Evolutionary conservation across 495 filamentous ascomycete species (phyloP), one percentile per base, ranked within the genome.

Genomic region (Neurospora sp.): DNA sequence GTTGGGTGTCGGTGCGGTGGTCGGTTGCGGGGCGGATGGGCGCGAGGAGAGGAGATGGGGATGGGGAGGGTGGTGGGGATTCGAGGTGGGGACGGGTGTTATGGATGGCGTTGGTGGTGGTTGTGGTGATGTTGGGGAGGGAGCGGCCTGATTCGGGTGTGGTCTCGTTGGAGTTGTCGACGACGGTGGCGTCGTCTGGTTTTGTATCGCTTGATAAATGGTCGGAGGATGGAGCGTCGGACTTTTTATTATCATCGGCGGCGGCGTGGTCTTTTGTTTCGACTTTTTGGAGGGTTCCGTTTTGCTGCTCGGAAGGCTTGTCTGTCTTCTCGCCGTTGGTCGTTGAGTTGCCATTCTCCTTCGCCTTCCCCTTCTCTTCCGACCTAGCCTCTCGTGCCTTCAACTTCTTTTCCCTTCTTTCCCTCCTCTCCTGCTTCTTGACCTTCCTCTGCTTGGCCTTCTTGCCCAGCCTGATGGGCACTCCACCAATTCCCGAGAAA

Each of bases 381-480:
- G 42, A 53, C 53, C 72, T 65, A n/a, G 70, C 74, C 6, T 61
- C 70, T 41, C 73, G 70, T 18, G 65, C 77, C 69, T 81, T 76
- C 72, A 83, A 81, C 74, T 79, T 82, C 76, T 82, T 81, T 75
- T 42, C 80, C 79, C 73, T 83, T 78, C 73, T 84, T 79, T 79
- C 84, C 73, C 70, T 74, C n/a, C 83, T 81, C 73, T 83, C 83
- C 69, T 61, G 78, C 78, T 76, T 83, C 76, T 72, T 83, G 77
- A 78, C 85, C 77, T 75, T 77, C 18, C 85, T 81, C 74, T 84
- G 83, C 59, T 84, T 87, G 4, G 87, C 80, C 8, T 76, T 84
- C 78, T 86, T 88, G 3, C 83, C 85, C 75, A 90, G 79, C 39
- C 86, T 81, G 9, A 89, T 84, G 1, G 90, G 90, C 38, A 91